Percentiles rank a stretch among this genome's conserved stretches.
Conservation (phyloP, 805 yeast genomes). For the Lipomyces mesembrius region DNA sequence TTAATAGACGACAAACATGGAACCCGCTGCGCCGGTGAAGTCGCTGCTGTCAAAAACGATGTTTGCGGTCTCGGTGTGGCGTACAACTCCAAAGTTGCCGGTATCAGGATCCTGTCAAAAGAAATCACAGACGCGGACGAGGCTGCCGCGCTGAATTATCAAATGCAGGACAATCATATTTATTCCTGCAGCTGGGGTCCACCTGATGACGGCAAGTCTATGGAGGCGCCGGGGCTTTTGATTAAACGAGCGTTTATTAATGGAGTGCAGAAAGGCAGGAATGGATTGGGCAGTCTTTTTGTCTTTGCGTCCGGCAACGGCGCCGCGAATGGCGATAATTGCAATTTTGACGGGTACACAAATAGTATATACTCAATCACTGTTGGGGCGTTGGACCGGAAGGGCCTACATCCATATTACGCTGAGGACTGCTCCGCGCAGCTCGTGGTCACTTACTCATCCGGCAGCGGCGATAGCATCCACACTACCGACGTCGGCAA, state of each 20-base stretch:
- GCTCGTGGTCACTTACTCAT: constrained; percentile 87
- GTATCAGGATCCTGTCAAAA: constrained; percentile 86
- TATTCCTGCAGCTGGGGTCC: constrained; percentile 99
- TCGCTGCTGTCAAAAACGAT: constrained; percentile 81
- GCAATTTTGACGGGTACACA: constrained; percentile 97
- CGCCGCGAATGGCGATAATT: constrained; percentile 77
- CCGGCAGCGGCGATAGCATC: constrained; percentile 81
- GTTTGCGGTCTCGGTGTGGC: constrained; percentile 99
- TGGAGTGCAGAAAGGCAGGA: constrained; percentile 82
- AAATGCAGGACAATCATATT: constrained; percentile 82
- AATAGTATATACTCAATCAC: constrained; percentile 94
- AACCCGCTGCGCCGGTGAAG: constrained; percentile 97
- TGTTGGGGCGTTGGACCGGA: constrained; percentile 88
- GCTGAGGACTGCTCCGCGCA: constrained; percentile 95
- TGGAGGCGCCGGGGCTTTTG: constrained; percentile 80
- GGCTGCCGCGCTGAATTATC: constrained; percentile 84
- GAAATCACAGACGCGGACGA: constrained; percentile 83
- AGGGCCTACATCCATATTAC: constrained; percentile 84
- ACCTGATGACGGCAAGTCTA: constrained; percentile 83
- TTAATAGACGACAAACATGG: constrained; percentile 89
- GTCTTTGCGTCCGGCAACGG: constrained; percentile 98
- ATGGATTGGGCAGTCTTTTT: constrained; percentile 79
- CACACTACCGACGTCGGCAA: constrained; percentile 63
- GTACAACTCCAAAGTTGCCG: constrained; percentile 80
- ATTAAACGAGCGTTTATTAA: constrained; percentile 83